These are phyloP conservation scores for Quercus gilva DNA, from an alignment of 306 rosid species.

Conservation along the genomic window DNA sequence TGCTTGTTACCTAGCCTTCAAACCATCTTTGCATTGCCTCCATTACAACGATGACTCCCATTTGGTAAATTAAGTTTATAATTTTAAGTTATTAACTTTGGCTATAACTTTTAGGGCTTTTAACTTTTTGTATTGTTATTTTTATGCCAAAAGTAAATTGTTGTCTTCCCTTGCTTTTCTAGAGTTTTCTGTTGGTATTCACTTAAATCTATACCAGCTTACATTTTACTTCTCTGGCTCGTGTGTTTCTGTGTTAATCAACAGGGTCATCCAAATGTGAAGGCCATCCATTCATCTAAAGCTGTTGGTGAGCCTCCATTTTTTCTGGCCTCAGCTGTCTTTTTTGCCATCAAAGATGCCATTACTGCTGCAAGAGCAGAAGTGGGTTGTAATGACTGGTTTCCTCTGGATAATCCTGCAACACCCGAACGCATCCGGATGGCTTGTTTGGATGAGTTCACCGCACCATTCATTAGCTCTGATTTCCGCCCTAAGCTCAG, in stretches of 20 bases:
- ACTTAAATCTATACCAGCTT: neutral
- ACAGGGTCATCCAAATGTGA: slow-evolving; percentile 92
- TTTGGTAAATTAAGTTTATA: neutral
- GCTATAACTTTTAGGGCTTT: neutral
- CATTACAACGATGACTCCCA: neutral
- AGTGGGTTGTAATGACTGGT: slow-evolving; percentile 62
- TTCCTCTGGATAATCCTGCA: slow-evolving; percentile 94
- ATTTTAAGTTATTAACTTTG: neutral
- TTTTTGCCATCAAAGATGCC: slow-evolving; percentile 90
- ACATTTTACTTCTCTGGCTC: slow-evolving; percentile 2
- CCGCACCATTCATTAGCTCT: slow-evolving; percentile 32
- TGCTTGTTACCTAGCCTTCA: no score
- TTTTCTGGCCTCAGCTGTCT: slow-evolving; percentile 77
- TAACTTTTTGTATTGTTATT: neutral
- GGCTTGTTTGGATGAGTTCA: slow-evolving; percentile 83
- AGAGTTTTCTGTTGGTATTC: slow-evolving; percentile 3
- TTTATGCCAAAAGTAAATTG: neutral
- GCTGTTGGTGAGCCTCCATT: slow-evolving; percentile 99
- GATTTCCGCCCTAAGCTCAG: slow-evolving; percentile 77
- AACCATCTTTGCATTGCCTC: no score
- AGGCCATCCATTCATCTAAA: slow-evolving; percentile 93
- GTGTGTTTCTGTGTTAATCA: slow-evolving; percentile 16
- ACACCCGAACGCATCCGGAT: slow-evolving; percentile 92
- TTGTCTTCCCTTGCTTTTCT: neutral
- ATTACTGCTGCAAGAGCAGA: slow-evolving; percentile 75